These are phyloP conservation scores for Ilex asprella DNA, from an alignment of 257 asterid species.

Conservation along the genomic window DNA sequence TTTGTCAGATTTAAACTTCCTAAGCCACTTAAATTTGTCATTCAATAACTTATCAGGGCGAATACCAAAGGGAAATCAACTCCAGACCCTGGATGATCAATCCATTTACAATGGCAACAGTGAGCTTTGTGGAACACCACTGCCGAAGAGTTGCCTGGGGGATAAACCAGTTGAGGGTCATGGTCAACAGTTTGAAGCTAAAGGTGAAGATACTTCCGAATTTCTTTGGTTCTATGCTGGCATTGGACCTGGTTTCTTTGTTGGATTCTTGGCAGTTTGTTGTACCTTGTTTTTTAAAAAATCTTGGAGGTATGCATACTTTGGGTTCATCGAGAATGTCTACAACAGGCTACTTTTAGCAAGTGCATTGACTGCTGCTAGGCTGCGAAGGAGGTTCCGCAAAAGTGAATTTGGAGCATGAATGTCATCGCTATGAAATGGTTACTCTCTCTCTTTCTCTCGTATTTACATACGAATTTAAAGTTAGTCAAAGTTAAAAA, in stretches of 20 bases:
- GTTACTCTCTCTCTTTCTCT: too few relatives aligned
- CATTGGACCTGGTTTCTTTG: constrained; percentile 18
- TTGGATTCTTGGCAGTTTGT: constrained; percentile 15
- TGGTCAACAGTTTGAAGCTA: too few relatives aligned
- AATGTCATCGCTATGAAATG: too few relatives aligned
- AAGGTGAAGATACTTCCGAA: constrained; percentile 11
- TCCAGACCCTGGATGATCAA: constrained; percentile 13
- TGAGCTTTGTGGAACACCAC: constrained; percentile 1
- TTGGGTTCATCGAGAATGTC: neutral
- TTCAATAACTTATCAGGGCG: constrained; percentile 20
- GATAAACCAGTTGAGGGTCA: neutral
- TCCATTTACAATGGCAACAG: neutral
- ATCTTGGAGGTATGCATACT: constrained; percentile 10
- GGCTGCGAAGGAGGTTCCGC: too few relatives aligned
- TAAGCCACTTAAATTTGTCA: constrained; percentile 15
- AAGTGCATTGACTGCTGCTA: too few relatives aligned
- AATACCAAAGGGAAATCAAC: constrained; percentile 20
- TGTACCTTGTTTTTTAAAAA: constrained; percentile 11
- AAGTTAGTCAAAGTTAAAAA: too few relatives aligned
- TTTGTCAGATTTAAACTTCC: constrained; percentile 6
- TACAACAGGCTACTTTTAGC: too few relatives aligned
- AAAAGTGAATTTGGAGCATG: too few relatives aligned
- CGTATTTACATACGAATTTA: too few relatives aligned
- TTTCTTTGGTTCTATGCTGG: constrained; percentile 17
- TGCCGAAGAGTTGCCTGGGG: neutral